phyloP scores from a whole-genome alignment of 2,329 filamentous ascomycete species.

The Aspergillus calidoustus region DNA sequence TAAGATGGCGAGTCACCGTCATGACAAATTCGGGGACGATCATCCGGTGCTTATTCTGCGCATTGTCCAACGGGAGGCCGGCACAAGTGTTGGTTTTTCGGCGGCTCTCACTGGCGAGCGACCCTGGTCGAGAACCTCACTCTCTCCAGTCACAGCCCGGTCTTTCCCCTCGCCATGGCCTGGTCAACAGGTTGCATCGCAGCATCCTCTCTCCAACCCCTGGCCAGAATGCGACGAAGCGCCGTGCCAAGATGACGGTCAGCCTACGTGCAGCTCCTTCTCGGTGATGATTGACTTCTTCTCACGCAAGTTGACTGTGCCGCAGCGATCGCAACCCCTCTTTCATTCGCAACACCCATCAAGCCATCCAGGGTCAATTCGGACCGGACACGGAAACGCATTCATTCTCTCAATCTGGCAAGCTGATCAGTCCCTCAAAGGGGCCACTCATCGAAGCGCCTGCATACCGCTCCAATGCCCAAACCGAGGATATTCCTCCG shows the following conservation, averaged over 20 bases:
- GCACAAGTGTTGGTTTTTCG: background rate
- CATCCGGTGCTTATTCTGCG: background rate
- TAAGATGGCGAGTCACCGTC: background rate
- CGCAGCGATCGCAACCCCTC: constrained; percentile 15
- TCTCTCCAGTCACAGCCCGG: background rate
- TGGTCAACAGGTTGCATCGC: constrained; percentile 7
- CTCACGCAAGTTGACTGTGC: constrained; percentile 22
- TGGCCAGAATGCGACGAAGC: constrained; percentile 29
- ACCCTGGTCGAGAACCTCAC: background rate
- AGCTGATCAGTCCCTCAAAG: background rate
- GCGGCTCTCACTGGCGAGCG: background rate
- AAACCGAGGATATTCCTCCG: constrained; percentile 1
- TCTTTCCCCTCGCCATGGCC: background rate
- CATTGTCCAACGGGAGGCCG: background rate
- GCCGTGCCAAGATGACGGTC: constrained; percentile 38
- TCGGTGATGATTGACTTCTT: constrained; percentile 12
- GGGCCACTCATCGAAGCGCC: constrained; percentile 17
- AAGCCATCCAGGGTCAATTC: background rate
- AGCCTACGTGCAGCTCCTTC: constrained; percentile 18
- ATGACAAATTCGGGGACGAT: background rate
- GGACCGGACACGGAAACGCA: background rate
- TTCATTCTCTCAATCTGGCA: constrained; percentile 4
- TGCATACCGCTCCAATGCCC: constrained; percentile 26
- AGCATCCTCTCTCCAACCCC: constrained; percentile 11
- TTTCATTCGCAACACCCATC: background rate